Evolutionary conservation across 768 basidiomycete genomes (phyloP), one percentile per base, ranked within the genome.

Genomic region (Boletellus ananiceps): DNA sequence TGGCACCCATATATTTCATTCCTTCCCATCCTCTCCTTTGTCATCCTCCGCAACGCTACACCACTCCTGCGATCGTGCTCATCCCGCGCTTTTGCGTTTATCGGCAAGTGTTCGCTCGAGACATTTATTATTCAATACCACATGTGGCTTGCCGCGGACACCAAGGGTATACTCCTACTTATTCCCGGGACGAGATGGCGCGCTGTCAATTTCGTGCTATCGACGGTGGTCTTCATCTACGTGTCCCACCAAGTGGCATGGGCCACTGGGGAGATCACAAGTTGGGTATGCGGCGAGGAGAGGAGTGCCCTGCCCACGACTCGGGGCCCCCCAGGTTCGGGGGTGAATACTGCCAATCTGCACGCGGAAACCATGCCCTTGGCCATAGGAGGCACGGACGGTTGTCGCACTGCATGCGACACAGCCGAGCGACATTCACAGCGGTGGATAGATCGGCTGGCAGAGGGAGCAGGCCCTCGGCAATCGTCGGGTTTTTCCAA

Each of bases 101-200:
- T 94, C 44, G 93, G 93, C 35, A 82, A 74, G 62, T 93, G 89
- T 68, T 93, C 91, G 5, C 76, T 95, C 46, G 93, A 96, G 69
- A 86, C 91, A 0, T 96, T 93, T 66, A 86, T 94, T 61, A 79
- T 94, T 50, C 92, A 95, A 62, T 94, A 84, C 65, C 91, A 90
- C 59, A 70, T 89, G 38, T 93, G 88, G 88, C 74, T 93, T 31
- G 91, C 87, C 0, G 87, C 77, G 4, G 89, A 93, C 59, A 89
- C 85, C 29, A 87, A 87, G 64, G 86, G 88, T 15, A 74, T 94
- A 50, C 75, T 95, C 19, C 68, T 92, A 41, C 77, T 93, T 43
- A 71, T 94, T 38, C 90, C 90, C 0, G 86, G 88, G 13, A 81
- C 80, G 1, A 67, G 64, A 38, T 86, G 84, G 78, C 78, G 92